Evolutionary conservation across 805 yeast genomes (phyloP), one percentile per base, ranked within the genome.

Genomic region (Nakazawaea laoshanensis): DNA sequence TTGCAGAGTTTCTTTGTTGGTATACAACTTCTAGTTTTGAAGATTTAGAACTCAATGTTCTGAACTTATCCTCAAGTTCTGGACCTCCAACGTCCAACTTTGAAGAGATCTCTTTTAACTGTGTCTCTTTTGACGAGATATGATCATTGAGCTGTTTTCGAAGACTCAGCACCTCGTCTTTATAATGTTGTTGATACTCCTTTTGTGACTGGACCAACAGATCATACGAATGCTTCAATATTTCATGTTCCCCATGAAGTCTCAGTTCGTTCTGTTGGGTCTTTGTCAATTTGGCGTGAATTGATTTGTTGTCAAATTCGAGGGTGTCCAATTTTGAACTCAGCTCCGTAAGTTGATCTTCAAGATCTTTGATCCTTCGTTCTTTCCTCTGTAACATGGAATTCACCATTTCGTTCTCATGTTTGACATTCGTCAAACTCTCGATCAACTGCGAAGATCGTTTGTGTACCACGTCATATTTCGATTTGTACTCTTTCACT

Each of bases 351-450:
- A 68, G 52, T 42, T 73, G 74, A 25, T 55, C 59, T 50, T 85
- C 94, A 44, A 83, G 55, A 42, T 80, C 89, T 19, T 59, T 46
- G 17, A 82, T 68, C 33, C 84, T 61, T 32, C 88, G 63, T 44
- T 81, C 86, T 46, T 82, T 81, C 33, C 94, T 61, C 40, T 69
- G 73, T 38, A 84, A 55, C 41, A 82, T 57, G 1, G 86, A 74
- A 45, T 70, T 77, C 27, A 80, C 63, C 60, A 78, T 78, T 42
- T 82, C 87, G 44, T 78, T 78, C 46, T 85, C 89, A 50, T 81
- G 88, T 52, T 79, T 79, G 24, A 81, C 61, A 41, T 76, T 77
- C 19, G 85, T 74, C 39, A 77, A 53, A 52, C 77, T 82, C 44
- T 77, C 85, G 22, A 74, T 65, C 33, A 70, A 58, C 35, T 67